Percentiles rank a stretch among this genome's conserved stretches.
phyloP scores from a whole-genome alignment of 768 basidiomycete genomes.

The Trametes coccinea region DNA sequence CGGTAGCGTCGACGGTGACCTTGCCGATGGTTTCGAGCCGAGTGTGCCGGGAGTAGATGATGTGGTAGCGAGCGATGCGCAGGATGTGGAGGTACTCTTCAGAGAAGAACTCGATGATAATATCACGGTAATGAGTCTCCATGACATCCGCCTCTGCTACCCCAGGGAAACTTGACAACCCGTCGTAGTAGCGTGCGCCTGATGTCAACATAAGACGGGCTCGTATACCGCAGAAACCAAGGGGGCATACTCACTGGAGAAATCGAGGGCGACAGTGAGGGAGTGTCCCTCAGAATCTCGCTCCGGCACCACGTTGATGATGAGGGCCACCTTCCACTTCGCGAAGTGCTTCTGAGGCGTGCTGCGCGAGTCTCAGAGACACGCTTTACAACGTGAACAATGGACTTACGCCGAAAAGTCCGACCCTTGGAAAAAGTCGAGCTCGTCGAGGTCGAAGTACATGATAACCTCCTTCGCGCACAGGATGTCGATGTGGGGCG shows the following conservation, averaged over 20 bases:
- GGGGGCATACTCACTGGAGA: conserved; percentile 21
- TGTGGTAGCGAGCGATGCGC: conserved; percentile 26
- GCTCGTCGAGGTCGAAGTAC: conserved; percentile 28
- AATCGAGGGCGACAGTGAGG: conserved; percentile 27
- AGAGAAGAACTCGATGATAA: conserved; percentile 27
- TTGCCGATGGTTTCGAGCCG: conserved; percentile 20
- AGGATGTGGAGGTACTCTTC: conserved; percentile 31
- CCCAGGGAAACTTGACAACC: conserved; percentile 11
- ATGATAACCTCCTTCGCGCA: conserved; percentile 33
- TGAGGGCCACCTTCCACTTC: conserved; percentile 29
- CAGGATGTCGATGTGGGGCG: conserved; percentile 29
- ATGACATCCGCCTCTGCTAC: conserved; percentile 23
- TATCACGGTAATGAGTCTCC: conserved; percentile 19
- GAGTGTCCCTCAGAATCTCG: conserved; percentile 24
- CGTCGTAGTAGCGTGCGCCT: conserved; percentile 9
- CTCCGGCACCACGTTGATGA: conserved; percentile 28
- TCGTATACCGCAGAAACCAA: neutral
- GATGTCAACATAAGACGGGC: neutral
- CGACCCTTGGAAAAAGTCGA: conserved; percentile 23
- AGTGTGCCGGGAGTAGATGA: conserved; percentile 23
- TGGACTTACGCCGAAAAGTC: conserved; percentile 21
- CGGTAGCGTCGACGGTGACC: neutral
- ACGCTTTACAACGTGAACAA: neutral
- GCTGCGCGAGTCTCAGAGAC: neutral
- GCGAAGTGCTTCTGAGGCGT: neutral